These are phyloP conservation scores for Entomortierella chlamydospora DNA, from an alignment of 192 early-diverging fungal genomes.

Conservation along the genomic window DNA sequence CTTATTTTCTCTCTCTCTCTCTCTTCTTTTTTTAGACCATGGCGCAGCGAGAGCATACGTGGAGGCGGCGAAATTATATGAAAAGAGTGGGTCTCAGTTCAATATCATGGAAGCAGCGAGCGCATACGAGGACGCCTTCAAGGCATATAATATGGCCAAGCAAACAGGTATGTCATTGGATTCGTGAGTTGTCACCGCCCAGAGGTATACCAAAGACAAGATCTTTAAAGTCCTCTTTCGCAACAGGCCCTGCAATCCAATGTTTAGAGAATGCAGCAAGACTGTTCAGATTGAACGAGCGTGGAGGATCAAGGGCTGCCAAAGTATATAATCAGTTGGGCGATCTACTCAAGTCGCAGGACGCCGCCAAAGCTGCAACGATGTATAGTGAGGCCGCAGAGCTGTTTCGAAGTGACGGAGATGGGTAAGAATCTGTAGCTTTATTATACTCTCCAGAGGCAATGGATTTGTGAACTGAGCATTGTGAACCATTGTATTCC, in stretches of 20 bases:
- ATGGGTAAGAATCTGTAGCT: conserved; percentile 50
- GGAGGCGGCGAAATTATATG: conserved; percentile 48
- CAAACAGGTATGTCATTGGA: conserved; percentile 26
- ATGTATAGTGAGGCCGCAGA: conserved; percentile 52
- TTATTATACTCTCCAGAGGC: no score
- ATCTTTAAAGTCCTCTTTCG: not conserved
- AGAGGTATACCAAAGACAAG: not conserved
- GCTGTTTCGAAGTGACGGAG: conserved; percentile 44
- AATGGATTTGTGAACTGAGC: no score
- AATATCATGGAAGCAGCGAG: conserved; percentile 53
- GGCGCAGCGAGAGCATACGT: conserved; percentile 41
- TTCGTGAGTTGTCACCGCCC: not conserved
- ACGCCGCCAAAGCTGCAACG: conserved; percentile 15
- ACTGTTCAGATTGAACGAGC: conserved; percentile 42
- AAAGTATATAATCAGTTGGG: conserved; percentile 34
- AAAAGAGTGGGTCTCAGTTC: conserved; percentile 40
- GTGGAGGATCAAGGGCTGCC: conserved; percentile 32
- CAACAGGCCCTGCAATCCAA: conserved; percentile 26
- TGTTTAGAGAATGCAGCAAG: conserved; percentile 39
- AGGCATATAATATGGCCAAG: conserved; percentile 52
- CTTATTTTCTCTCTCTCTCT: not conserved
- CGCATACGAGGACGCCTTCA: conserved; percentile 58
- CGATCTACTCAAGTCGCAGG: conserved; percentile 22
- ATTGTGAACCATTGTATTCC: not conserved
- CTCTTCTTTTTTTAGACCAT: conserved; percentile 14